Conservation (phyloP, 257 asterid species). For the Scutellaria barbata region DNA sequence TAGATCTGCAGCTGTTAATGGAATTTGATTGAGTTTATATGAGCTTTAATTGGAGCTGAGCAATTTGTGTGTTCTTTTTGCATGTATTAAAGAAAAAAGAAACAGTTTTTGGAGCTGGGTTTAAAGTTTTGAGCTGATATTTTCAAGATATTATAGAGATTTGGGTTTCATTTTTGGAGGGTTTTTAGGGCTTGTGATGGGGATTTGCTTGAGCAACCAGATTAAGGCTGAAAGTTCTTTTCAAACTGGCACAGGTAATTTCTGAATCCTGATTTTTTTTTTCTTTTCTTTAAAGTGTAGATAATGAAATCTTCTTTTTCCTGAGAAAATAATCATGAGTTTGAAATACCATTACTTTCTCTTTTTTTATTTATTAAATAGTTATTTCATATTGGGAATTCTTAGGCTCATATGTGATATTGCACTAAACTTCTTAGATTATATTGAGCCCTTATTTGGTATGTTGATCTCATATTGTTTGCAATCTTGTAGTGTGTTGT, state of each 20-base stretch:
- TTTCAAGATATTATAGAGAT: constrained; percentile 29
- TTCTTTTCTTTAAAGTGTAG: constrained; percentile 7
- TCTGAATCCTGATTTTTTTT: neutral
- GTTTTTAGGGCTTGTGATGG: constrained; percentile 54
- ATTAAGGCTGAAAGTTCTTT: constrained; percentile 54
- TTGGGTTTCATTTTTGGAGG: constrained; percentile 34
- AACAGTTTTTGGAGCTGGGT: constrained; percentile 37
- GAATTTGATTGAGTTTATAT: constrained; percentile 30
- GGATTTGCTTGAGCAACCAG: constrained; percentile 63
- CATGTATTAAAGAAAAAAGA: neutral
- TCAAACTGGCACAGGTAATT: constrained; percentile 46
- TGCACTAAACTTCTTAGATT: neutral
- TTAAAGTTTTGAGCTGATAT: constrained; percentile 32
- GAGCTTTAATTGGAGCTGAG: constrained; percentile 23
- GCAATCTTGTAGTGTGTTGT: constrained; percentile 6
- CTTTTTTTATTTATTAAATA: neutral
- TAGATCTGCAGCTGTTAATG: constrained; percentile 49
- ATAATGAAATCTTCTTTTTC: constrained; percentile 6
- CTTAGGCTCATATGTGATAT: neutral
- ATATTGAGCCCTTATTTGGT: constrained; percentile 6
- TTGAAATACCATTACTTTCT: neutral
- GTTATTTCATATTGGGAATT: neutral
- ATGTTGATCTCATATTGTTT: constrained; percentile 5
- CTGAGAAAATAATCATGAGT: constrained; percentile 18
- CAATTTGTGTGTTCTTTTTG: constrained; percentile 27